These are phyloP conservation scores for Parastagonospora nodorum DNA, from an alignment of 2,329 filamentous ascomycete genomes.

Conservation along the genomic window DNA sequence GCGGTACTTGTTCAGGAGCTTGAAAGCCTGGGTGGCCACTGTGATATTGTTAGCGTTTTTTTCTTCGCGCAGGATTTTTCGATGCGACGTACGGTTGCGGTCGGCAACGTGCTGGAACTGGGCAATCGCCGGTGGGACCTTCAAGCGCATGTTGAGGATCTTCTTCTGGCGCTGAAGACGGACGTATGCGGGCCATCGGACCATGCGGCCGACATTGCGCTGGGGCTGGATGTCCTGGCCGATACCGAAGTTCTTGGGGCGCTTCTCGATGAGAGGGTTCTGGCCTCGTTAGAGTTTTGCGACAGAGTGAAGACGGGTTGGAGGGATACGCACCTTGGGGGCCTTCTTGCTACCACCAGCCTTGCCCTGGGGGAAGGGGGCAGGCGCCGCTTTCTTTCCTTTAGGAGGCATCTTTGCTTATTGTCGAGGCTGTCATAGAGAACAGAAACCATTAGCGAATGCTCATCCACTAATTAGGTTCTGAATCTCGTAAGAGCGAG, in stretches of 20 bases:
- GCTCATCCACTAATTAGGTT: slow-evolving; percentile 70
- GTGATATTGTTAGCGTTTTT: slow-evolving; percentile 55
- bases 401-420: slow-evolving; percentile 63
- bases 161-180: slow-evolving; percentile 93
- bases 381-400: slow-evolving; percentile 97
- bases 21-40: slow-evolving; percentile 91
- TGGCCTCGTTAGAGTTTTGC: slow-evolving; percentile 49
- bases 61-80: slow-evolving; percentile 68
- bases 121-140: slow-evolving; percentile 95
- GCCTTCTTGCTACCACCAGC: slow-evolving; percentile 85
- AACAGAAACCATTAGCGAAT: slow-evolving; percentile 96
- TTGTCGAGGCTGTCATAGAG: slow-evolving; percentile 98
- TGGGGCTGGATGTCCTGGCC: slow-evolving; percentile 88
- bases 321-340: slow-evolving; percentile 76
- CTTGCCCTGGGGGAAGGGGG: slow-evolving; percentile 72
- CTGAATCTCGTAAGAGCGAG: slow-evolving; percentile 47
- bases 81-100: slow-evolving; percentile 41
- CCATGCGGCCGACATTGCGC: slow-evolving; percentile 76
- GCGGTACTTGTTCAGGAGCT: slow-evolving; percentile 99
- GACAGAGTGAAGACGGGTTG: neutral
- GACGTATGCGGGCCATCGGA: slow-evolving; percentile 96
- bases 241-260: slow-evolving; percentile 95
- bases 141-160: slow-evolving; percentile 97
- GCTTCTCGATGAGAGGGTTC: slow-evolving; percentile 99
- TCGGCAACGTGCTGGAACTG: slow-evolving; percentile 95